phyloP scores from a whole-genome alignment of 1,284 basidiomycete genomes.

The Termitomyces sp. region DNA sequence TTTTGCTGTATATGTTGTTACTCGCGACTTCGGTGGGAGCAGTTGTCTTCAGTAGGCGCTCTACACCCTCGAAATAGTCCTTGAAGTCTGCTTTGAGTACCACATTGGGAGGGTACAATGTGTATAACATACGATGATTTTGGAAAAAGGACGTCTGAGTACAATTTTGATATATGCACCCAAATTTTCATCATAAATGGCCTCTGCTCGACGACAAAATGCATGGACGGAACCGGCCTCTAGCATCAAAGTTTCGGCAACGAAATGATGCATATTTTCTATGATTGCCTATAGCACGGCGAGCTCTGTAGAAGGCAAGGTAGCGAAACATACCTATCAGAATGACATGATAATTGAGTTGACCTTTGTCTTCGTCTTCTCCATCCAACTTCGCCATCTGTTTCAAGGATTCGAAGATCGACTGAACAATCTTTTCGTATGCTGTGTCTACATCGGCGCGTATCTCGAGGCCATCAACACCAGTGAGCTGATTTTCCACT shows the following conservation, averaged over 20 bases:
- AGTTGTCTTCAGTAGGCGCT: conserved; percentile 78
- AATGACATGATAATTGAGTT: conserved; percentile 94
- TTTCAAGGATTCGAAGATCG: conserved; percentile 90
- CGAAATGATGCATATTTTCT: conserved; percentile 97
- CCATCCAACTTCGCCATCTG: conserved; percentile 92
- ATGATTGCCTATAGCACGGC: not conserved
- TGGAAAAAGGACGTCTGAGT: conserved; percentile 80
- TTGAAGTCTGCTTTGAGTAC: conserved; percentile 28
- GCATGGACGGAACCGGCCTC: conserved; percentile 64
- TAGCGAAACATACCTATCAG: conserved; percentile 69
- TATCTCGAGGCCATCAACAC: conserved; percentile 73
- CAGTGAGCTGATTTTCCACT: conserved; percentile 84
- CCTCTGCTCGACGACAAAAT: conserved; percentile 74
- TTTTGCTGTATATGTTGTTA: conserved; percentile 75
- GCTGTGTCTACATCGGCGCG: conserved; percentile 75
- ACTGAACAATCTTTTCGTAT: conserved; percentile 83
- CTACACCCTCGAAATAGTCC: conserved; percentile 95
- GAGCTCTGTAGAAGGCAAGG: conserved; percentile 3
- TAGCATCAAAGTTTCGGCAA: conserved; percentile 71
- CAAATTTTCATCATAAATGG: conserved; percentile 86
- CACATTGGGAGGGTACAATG: not conserved
- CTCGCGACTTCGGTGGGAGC: conserved; percentile 77
- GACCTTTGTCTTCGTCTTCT: conserved; percentile 91
- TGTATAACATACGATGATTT: conserved; percentile 69
- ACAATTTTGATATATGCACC: conserved; percentile 83